Percentiles rank a stretch among this genome's conserved stretches.
Evolutionary conservation across 2,329 filamentous ascomycete species (phyloP).

Genomic region (Claviceps africana): DNA sequence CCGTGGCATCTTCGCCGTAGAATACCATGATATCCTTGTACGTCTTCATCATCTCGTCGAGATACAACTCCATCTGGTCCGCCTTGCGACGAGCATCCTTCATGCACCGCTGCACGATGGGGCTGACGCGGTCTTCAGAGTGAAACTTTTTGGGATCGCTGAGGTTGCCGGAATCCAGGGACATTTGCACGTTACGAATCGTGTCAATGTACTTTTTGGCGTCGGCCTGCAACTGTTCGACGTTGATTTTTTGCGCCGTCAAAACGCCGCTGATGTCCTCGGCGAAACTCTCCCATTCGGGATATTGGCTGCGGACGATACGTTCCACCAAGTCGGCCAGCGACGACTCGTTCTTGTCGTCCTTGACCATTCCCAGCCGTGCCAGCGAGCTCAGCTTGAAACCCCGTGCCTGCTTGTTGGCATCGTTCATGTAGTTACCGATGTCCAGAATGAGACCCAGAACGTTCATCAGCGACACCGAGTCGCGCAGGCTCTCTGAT

Average conservation of each 20-base stretch:
- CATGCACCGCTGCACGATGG: conserved; percentile 85
- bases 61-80: conserved; percentile 84
- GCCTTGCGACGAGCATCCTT: conserved; percentile 93
- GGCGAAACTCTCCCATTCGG: conserved; percentile 82
- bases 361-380: conserved; percentile 92
- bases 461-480: conserved; percentile 88
- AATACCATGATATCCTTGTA: conserved; percentile 95
- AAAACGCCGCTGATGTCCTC: conserved; percentile 74
- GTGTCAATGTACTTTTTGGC: conserved; percentile 89
- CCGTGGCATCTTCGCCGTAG: conserved; percentile 84
- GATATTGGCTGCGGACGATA: conserved; percentile 90
- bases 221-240: conserved; percentile 78
- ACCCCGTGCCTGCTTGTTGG: conserved; percentile 92
- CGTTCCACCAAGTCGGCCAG: conserved; percentile 92
- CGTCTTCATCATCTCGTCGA: conserved; percentile 81
- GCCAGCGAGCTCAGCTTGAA: conserved; percentile 96
- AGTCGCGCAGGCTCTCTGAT: conserved; percentile 80
- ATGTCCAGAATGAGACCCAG: conserved; percentile 93
- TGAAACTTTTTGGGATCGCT: conserved; percentile 97
- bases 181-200: conserved; percentile 83
- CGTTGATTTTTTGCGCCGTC: conserved; percentile 75
- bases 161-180: conserved; percentile 82
- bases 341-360: conserved; percentile 95
- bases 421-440: conserved; percentile 99
- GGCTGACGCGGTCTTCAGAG: conserved; percentile 84